phyloP scores from a whole-genome alignment of 2,329 filamentous ascomycete genomes.

The Pseudomassariella vexata region DNA sequence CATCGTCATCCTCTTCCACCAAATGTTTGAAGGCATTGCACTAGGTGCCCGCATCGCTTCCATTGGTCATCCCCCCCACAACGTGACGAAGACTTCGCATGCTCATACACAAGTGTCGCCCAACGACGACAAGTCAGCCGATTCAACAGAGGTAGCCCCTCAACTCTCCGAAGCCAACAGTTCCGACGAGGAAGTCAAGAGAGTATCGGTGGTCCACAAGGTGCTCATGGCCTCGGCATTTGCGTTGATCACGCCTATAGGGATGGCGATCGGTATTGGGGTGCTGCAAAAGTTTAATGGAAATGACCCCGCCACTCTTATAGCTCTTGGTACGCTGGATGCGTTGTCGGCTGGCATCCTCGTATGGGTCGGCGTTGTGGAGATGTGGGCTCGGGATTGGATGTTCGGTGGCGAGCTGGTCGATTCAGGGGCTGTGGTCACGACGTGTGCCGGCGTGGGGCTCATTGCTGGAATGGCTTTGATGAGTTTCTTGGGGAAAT shows the following conservation, averaged over 20 bases:
- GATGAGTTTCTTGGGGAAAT: constrained; percentile 72
- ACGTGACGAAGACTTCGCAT: too few relatives aligned
- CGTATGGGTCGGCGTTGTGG: constrained; percentile 73
- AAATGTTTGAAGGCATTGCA: constrained; percentile 72
- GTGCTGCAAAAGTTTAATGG: constrained; percentile 68
- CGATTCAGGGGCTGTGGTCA: constrained; percentile 41
- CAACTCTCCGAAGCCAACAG: constrained; percentile 11
- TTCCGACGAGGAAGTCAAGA: constrained; percentile 7
- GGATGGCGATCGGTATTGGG: constrained; percentile 76
- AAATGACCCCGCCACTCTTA: constrained; percentile 60
- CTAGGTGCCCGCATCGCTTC: constrained; percentile 66
- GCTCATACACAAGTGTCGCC: constrained; percentile 3
- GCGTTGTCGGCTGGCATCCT: constrained; percentile 70
- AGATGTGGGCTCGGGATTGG: constrained; percentile 78
- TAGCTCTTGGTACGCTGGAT: constrained; percentile 69
- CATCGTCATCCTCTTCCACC: constrained; percentile 69
- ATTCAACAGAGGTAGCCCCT: constrained; percentile 10
- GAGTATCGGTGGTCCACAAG: constrained; percentile 42
- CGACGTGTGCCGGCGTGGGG: constrained; percentile 42
- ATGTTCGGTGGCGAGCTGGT: constrained; percentile 54
- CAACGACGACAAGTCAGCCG: constrained; percentile 1
- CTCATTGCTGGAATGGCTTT: constrained; percentile 57
- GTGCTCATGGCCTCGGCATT: constrained; percentile 58
- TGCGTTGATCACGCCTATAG: constrained; percentile 66
- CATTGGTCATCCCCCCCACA: too few relatives aligned